Evolutionary conservation across 768 basidiomycete genomes (phyloP).

Genomic region (Lactifluus hygrophoroides): DNA sequence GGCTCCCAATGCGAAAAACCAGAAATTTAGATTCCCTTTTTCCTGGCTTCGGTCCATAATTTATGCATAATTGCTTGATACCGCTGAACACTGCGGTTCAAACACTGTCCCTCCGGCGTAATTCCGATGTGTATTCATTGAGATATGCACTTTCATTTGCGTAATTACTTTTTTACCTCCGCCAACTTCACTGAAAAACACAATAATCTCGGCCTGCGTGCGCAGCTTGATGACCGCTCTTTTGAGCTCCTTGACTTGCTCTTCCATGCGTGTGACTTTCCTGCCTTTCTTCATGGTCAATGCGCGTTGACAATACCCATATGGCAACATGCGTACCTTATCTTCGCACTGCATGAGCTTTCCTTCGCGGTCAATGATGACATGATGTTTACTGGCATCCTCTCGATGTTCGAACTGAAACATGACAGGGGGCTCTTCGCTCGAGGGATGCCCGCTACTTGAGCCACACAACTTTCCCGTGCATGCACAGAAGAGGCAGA

Average conservation of each 20-base stretch:
- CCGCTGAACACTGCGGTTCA: no score
- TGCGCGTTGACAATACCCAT: neutral
- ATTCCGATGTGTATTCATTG: no score
- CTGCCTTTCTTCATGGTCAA: conserved; percentile 73
- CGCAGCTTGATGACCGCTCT: conserved; percentile 73
- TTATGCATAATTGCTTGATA: no score
- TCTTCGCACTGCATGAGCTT: conserved; percentile 62
- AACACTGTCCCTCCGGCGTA: no score
- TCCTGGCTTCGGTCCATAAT: no score
- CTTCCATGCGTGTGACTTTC: conserved; percentile 79
- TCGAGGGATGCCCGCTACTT: conserved; percentile 16
- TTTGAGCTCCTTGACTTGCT: conserved; percentile 66
- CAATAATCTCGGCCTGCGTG: conserved; percentile 83
- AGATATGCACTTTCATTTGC: no score
- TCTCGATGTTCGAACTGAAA: conserved; percentile 57
- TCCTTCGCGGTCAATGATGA: conserved; percentile 64
- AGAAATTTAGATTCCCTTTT: no score
- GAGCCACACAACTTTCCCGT: neutral
- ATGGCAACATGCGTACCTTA: conserved; percentile 35
- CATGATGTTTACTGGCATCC: conserved; percentile 59
- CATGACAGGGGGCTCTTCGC: conserved; percentile 38
- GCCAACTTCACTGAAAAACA: no score
- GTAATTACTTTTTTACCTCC: no score
- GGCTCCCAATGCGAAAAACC: no score
- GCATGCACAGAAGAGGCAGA: neutral